Evolutionary conservation across 1,284 basidiomycete species (phyloP), one percentile per base, ranked within the genome.

Genomic region (Ustilago curta): DNA sequence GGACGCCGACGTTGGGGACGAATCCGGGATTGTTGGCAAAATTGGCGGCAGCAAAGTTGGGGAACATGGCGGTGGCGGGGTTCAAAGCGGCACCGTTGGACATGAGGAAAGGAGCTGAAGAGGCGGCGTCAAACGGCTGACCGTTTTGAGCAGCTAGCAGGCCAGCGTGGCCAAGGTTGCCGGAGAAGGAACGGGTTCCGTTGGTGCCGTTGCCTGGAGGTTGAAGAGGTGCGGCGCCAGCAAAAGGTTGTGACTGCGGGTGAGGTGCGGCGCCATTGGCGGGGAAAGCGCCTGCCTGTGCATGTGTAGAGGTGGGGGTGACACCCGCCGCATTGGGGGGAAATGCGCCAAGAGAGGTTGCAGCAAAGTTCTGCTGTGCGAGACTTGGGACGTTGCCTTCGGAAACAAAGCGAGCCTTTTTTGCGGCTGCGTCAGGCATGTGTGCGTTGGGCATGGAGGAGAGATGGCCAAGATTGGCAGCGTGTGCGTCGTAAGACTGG

Each of bases 351-450:
- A 68, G 61, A 19, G 21, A 39, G 27, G 45, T 54, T 11, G 60
- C 35, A 23, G 53, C 57, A 49, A 76, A 71, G 57, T 66, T 70
- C 6, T 69, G 72, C 49, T 69, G 69, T 8, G 52, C 56, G 18
- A 72, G 52, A 47, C 51, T 70, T 16, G 73, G 74, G 23, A 79
- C 70, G 69, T 79, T 77, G 43, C 77, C 79, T 29, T 79, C 79
- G 6, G 76, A 78, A 25, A 79, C 76, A 44, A 77, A 81, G 49
- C 79, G 77, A 2, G 77, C 70, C 60, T 81, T 81, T 39, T 79
- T 79, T 35, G 61, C 53, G 31, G 51, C 61, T 3, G 65, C 63
- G 29, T 60, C 61, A 4, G 61, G 37, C 49, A 76, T 49, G 16
- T 70, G 61, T 4, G 68, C 4, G 45, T 59, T 59, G 29, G 63